Base-by-base conservation (phyloP, 371 early-diverging fungal species). In the Dichotomocladium elegans region DNA sequence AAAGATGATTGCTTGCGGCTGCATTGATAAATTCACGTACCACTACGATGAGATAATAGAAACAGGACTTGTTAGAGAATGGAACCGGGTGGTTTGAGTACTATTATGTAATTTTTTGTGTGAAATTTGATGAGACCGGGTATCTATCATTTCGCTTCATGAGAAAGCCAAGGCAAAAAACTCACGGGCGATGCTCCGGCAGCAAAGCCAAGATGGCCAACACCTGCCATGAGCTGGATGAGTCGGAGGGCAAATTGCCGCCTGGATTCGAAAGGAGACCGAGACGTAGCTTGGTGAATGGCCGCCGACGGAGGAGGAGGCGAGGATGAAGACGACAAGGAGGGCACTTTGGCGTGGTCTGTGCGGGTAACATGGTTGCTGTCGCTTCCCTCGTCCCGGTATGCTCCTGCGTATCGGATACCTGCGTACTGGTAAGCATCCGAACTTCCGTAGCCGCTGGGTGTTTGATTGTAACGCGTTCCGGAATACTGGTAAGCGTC, bases 181-280 rank as follows among this genome's bases (percentile, higher is more conserved):
- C 66, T 73, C 69, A 77, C 77, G 1, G 77, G 72, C 1, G 68
- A 65, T 5, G 77, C 77, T 26, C 77, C 73, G 9, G 70, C 77
- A 26, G 71, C 69, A 62, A 77, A 77, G 6, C 77, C 77, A 24
- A 77, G 49, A 37, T 66, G 64, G 8, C 77, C 77, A 41, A 77
- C 35, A 41, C 56, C 57, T 12, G 63, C 53, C n/a, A 77, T 43
- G 19, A 77, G 55, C 43, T 63, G 54, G 12, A 67, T 33, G 37
- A 71, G 19, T 15, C 77, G 66, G n/a, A 73, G 34, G n/a, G 57
- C 41, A 6, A 61, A 43, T 34, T 71, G 66, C 15, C 53, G 49
- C 35, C 58, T 66, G 27, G 67, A 64, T 17, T 22, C 67, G 65
- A 14, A 45, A 40, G 42, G 47, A 33, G 10, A 29, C 12, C 37